These are phyloP conservation scores for Penicillium janthinellum DNA, from an alignment of 2,329 filamentous ascomycete species.

Conservation along the genomic window DNA sequence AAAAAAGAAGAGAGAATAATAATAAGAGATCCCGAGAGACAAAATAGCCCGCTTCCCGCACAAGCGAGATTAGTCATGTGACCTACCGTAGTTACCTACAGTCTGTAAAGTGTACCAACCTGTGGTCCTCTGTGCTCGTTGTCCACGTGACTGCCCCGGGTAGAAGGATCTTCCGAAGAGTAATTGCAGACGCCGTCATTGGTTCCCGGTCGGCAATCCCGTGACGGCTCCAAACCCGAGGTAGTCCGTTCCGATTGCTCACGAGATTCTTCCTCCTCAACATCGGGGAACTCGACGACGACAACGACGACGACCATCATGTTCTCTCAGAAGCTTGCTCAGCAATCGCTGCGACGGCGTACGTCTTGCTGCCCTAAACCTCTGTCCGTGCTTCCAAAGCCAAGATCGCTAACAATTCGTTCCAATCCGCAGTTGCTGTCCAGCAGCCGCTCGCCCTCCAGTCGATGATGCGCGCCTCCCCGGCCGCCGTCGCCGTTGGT, in stretches of 20 bases:
- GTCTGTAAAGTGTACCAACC: too few species aligned
- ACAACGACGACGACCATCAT: conserved; percentile 35
- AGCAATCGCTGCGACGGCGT: conserved; percentile 53
- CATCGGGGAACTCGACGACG: conserved; percentile 20
- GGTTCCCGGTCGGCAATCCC: conserved; percentile 33
- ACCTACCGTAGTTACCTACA: not conserved
- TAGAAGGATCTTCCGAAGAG: conserved; percentile 41
- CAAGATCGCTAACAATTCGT: conserved; percentile 28
- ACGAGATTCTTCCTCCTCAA: conserved; percentile 21
- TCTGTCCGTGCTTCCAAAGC: not conserved
- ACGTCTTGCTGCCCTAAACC: conserved; percentile 29
- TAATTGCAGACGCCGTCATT: conserved; percentile 40
- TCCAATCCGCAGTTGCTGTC: conserved; percentile 43
- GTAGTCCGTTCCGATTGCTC: conserved; percentile 42
- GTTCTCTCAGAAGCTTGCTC: conserved; percentile 52
- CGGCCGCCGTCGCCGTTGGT: conserved; percentile 47
- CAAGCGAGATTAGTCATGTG: conserved; percentile 19
- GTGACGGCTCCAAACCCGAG: conserved; percentile 44
- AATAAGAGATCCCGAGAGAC: not conserved
- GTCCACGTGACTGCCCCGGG: conserved; percentile 25
- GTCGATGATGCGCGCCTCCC: conserved; percentile 47
- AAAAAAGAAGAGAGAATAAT: conserved; percentile 17
- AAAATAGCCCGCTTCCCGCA: conserved; percentile 11
- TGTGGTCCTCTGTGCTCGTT: too few species aligned
- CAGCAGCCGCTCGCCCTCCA: conserved; percentile 48